phyloP scores from a whole-genome alignment of 306 rosid species.

The Rosa chinensis region DNA sequence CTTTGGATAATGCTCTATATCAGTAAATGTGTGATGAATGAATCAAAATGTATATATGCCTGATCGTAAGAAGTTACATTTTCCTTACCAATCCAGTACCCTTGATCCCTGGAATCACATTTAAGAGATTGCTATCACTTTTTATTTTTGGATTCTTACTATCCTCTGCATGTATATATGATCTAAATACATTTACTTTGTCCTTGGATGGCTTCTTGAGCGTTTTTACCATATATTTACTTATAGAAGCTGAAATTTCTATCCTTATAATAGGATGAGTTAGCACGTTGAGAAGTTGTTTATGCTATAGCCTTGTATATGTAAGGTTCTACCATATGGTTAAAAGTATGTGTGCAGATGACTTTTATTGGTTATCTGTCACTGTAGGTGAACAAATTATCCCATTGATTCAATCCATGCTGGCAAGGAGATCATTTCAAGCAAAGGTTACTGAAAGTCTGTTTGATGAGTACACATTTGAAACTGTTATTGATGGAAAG shows the following conservation, averaged over 20 bases:
- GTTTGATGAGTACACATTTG: constrained; percentile 61
- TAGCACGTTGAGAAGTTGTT: background rate
- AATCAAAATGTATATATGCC: too few species aligned
- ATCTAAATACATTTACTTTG: background rate
- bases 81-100: background rate
- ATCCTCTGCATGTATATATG: background rate
- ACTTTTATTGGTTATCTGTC: constrained; percentile 2
- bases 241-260: background rate
- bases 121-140: background rate
- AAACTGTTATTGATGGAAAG: constrained; percentile 90
- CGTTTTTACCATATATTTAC: background rate
- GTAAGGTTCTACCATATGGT: background rate
- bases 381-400: constrained; percentile 51
- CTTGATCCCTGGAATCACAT: background rate
- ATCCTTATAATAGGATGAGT: background rate
- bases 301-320: background rate
- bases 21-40: too few species aligned
- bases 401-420: constrained; percentile 43
- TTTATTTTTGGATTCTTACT: background rate
- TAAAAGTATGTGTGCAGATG: background rate
- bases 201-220: background rate
- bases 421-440: constrained; percentile 67
- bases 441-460: constrained; percentile 70
- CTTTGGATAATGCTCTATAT: too few species aligned
- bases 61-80: background rate